Conservation (phyloP, 2,329 filamentous ascomycete genomes). For the Xylaria arbuscula region DNA sequence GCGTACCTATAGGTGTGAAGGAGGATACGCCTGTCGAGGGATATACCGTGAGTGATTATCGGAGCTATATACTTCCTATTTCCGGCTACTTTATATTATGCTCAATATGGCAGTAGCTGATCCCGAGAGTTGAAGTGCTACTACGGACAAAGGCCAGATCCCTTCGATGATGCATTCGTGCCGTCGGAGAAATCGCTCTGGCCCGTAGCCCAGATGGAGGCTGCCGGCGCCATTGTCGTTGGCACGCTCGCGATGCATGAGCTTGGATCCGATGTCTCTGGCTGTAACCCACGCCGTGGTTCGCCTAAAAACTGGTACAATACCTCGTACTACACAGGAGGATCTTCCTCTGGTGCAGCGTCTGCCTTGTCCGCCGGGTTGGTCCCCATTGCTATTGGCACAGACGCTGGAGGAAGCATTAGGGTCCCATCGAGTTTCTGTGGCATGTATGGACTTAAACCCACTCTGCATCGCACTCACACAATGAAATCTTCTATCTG, state of each 20-base stretch:
- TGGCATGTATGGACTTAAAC: conserved; percentile 84
- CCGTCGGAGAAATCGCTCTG: conserved; percentile 69
- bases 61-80: too few species aligned
- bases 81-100: too few species aligned
- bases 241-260: conserved; percentile 86
- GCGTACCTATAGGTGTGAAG: conserved; percentile 85
- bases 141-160: conserved; percentile 71
- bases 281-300: conserved; percentile 80
- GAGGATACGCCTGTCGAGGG: conserved; percentile 80
- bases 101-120: too few species aligned
- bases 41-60: conserved; percentile 59
- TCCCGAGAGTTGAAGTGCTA: conserved; percentile 55
- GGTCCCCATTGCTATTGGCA: conserved; percentile 79
- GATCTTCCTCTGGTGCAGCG: conserved; percentile 80
- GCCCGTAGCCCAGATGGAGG: conserved; percentile 77
- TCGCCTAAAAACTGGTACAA: conserved; percentile 85
- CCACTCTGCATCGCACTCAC: conserved; percentile 77
- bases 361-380: conserved; percentile 77
- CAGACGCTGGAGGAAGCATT: conserved; percentile 80
- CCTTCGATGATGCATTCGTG: conserved; percentile 62
- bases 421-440: conserved; percentile 81
- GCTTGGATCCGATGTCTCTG: conserved; percentile 82
- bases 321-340: conserved; percentile 79
- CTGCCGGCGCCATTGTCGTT: conserved; percentile 78
- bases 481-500: conserved; percentile 65